These are phyloP conservation scores for Orobanche coerulescens DNA, from an alignment of 257 asterid genomes.

Conservation along the genomic window DNA sequence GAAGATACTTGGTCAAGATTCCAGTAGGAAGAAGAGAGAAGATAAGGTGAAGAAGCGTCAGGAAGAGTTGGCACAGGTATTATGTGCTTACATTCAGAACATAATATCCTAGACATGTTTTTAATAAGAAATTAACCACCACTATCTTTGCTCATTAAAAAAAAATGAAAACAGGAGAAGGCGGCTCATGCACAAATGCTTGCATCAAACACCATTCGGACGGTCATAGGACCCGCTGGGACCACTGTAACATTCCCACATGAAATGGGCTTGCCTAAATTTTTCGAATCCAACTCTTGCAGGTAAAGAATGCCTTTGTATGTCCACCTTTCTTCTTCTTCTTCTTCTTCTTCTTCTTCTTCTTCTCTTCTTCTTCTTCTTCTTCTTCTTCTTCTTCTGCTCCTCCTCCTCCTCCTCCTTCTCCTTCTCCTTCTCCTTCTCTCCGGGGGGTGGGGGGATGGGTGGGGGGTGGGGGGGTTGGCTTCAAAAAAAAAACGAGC, in stretches of 20 bases:
- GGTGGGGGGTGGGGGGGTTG: too few relatives aligned
- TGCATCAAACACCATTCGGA: slow-evolving; percentile 61
- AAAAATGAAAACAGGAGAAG: slow-evolving; percentile 50
- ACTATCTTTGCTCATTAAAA: background rate
- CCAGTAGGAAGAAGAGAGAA: slow-evolving; percentile 90
- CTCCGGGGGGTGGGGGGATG: too few relatives aligned
- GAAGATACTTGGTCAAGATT: slow-evolving; percentile 93
- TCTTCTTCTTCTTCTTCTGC: too few relatives aligned
- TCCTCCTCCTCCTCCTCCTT: too few relatives aligned
- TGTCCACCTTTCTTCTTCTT: background rate
- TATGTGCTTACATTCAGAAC: background rate
- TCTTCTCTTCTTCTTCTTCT: background rate
- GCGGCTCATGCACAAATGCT: slow-evolving; percentile 57
- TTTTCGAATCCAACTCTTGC: slow-evolving; percentile 49
- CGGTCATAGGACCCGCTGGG: slow-evolving; percentile 76
- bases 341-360: too few relatives aligned
- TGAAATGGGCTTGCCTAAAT: slow-evolving; percentile 73
- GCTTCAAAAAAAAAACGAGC: too few relatives aligned
- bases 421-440: too few relatives aligned
- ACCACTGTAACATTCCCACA: slow-evolving; percentile 73
- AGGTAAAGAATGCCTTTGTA: slow-evolving; percentile 27
- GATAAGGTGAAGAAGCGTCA: slow-evolving; percentile 85
- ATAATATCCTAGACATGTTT: background rate
- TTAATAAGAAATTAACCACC: slow-evolving; percentile 1
- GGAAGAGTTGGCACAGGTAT: slow-evolving; percentile 92